Base-by-base conservation (phyloP, 495 filamentous ascomycete genomes). In the Penicillium paradoxum region DNA sequence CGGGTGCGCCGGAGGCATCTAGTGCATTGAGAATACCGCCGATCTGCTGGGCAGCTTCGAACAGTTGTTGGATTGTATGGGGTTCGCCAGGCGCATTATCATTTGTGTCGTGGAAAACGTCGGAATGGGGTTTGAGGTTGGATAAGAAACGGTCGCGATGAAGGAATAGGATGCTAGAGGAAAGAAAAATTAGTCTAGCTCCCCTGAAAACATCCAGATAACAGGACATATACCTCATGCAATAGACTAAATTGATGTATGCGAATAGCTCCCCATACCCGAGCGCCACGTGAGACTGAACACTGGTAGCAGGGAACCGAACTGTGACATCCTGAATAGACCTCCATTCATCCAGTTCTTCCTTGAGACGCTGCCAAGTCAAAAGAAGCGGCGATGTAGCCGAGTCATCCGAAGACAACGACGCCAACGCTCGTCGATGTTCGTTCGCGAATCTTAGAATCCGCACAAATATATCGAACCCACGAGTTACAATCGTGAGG, bases 401-500 rank as follows among this genome's bases (percentile, higher is more conserved):
- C 5, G 60, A 51, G 3, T 58, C 58, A 11, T 44, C 45, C 1
- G 57, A 45, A 6, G 49, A 47, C 19, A 62, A 55, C 9, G 58
- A 58, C 2, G 63, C 65, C 7, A 69, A 48, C 0, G 60, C 60
- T 0, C 72, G 68, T 7, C 72, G 71, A 37, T 68, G 71, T 47
- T 73, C 72, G 45, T 75, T 75, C 0, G 72, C 72, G 51, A 73
- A 75, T 8, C 72, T 59, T n/a, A 75, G 33, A 13, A 75, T 73
- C 1, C 72, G 65, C 11, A 75, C 68, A 21, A 74, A 75, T 11
- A 75, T 72, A 38, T 75, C 72, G 22, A 75, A 75, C 3, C 72
- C 72, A 1, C 72, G 66, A 1, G 68, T 73, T 0, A 74, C 71
- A 32, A 75, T 68, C 0, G 68, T 69, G 14, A 74, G 51, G 0